phyloP scores from a whole-genome alignment of 2,329 filamentous ascomycete species.

The Aspergillus japonicus region DNA sequence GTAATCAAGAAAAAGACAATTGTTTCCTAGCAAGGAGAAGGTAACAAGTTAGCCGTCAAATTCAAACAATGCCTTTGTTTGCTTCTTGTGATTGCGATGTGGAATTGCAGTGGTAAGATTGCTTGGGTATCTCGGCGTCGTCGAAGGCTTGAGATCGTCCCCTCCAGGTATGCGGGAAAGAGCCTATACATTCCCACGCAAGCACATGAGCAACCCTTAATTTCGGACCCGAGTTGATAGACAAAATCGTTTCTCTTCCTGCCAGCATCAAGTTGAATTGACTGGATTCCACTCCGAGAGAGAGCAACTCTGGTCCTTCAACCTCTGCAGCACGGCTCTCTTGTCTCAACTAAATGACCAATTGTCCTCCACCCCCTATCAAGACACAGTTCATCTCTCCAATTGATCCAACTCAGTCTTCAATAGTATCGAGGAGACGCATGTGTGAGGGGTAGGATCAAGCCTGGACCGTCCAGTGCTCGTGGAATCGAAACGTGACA shows the following conservation, averaged over 20 bases:
- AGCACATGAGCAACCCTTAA: conserved; percentile 17
- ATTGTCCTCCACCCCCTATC: neutral
- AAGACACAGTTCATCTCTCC: neutral
- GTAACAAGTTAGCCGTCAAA: conserved; percentile 18
- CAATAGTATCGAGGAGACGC: neutral
- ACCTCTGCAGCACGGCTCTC: neutral
- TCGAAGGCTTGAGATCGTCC: conserved; percentile 19
- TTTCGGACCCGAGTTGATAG: conserved; percentile 4
- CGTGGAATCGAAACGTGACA: conserved; percentile 9
- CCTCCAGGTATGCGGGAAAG: conserved; percentile 18
- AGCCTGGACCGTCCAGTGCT: neutral
- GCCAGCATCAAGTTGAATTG: conserved; percentile 11
- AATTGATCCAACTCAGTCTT: neutral
- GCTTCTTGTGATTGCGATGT: conserved; percentile 2
- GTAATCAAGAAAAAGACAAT: conserved; percentile 15
- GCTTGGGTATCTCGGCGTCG: conserved; percentile 16
- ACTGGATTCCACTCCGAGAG: neutral
- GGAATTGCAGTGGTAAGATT: conserved; percentile 8
- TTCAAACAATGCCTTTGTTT: conserved; percentile 1
- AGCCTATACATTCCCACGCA: conserved; percentile 17
- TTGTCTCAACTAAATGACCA: neutral
- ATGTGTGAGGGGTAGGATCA: neutral
- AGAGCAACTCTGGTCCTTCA: neutral
- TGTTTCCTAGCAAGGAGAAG: conserved; percentile 16
- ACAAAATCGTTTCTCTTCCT: conserved; percentile 10